phyloP scores from a whole-genome alignment of 2,329 filamentous ascomycete genomes.

The Ophiostoma ulmi region DNA sequence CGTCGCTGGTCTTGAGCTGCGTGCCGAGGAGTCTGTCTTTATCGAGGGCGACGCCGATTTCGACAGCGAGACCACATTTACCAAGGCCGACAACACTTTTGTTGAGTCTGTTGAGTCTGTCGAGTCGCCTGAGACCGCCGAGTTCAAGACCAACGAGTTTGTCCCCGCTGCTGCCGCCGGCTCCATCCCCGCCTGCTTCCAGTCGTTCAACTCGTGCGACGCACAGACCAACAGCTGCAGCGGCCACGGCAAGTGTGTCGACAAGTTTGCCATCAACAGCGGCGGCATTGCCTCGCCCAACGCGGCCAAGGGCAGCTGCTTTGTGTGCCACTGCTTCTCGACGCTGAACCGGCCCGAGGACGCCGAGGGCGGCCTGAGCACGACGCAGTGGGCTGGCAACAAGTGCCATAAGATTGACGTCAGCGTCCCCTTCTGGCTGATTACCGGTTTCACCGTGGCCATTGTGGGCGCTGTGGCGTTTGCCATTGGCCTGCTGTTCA shows the following conservation, averaged over 20 bases:
- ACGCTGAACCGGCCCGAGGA: constrained; percentile 43
- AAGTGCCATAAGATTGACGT: constrained; percentile 91
- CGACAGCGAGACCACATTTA: constrained; percentile 15
- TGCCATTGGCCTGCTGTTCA: constrained; percentile 72
- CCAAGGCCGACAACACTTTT: background rate
- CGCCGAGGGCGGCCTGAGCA: constrained; percentile 38
- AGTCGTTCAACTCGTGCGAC: constrained; percentile 61
- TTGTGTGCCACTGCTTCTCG: constrained; percentile 67
- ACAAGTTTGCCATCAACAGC: constrained; percentile 52
- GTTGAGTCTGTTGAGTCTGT: background rate
- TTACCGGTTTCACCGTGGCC: constrained; percentile 67
- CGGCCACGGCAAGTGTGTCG: constrained; percentile 70
- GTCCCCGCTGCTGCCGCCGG: constrained; percentile 30
- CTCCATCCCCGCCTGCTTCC: constrained; percentile 68
- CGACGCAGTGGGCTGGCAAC: constrained; percentile 72
- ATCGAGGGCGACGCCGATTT: constrained; percentile 40
- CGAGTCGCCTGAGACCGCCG: constrained; percentile 12
- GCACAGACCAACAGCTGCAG: constrained; percentile 72
- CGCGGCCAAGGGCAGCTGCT: constrained; percentile 50
- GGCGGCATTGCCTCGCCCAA: constrained; percentile 35
- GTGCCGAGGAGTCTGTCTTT: constrained; percentile 40
- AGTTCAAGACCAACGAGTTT: constrained; percentile 18
- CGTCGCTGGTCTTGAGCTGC: constrained; percentile 33
- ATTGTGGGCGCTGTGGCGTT: constrained; percentile 64
- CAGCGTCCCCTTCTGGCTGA: constrained; percentile 82